Conservation (phyloP, 2,329 filamentous ascomycete genomes). For the Pseudogymnoascus sp. region DNA sequence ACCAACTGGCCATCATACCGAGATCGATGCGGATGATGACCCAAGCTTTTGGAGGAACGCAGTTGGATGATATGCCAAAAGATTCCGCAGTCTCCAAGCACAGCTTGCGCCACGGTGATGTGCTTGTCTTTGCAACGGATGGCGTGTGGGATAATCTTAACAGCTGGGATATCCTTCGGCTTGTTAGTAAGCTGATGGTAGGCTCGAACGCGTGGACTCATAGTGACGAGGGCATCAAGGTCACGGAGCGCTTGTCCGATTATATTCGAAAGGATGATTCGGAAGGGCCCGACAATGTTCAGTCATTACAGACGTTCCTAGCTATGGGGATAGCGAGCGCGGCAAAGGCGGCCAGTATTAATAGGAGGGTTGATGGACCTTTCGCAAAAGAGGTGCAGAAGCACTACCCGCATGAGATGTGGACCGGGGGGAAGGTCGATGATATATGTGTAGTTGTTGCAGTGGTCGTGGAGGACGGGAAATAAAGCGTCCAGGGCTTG, state of each 20-base stretch:
- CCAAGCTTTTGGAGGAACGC: slow-evolving; percentile 71
- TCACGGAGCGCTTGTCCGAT: slow-evolving; percentile 49
- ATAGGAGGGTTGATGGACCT: slow-evolving; percentile 75
- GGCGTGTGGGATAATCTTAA: slow-evolving; percentile 95
- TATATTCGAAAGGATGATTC: slow-evolving; percentile 41
- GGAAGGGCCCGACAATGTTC: slow-evolving; percentile 26
- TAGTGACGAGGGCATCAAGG: slow-evolving; percentile 51
- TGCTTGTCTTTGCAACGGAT: slow-evolving; percentile 89
- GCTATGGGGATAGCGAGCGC: slow-evolving; percentile 72
- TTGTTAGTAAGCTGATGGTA: slow-evolving; percentile 71
- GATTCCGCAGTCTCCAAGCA: slow-evolving; percentile 76
- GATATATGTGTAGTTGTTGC: slow-evolving; percentile 85
- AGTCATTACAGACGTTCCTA: slow-evolving; percentile 66
- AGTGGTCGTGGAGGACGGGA: slow-evolving; percentile 59
- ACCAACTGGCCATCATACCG: slow-evolving; percentile 84
- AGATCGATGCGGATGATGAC: slow-evolving; percentile 70
- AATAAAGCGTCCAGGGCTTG: slow-evolving; percentile 14
- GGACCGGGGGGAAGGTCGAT: slow-evolving; percentile 87
- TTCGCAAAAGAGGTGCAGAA: slow-evolving; percentile 93
- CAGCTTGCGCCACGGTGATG: slow-evolving; percentile 76
- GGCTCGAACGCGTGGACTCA: slow-evolving; percentile 64
- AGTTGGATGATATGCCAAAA: slow-evolving; percentile 72
- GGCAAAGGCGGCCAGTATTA: slow-evolving; percentile 76
- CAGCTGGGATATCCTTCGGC: slow-evolving; percentile 76
- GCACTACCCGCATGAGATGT: slow-evolving; percentile 77